Conservation (phyloP, 2,329 filamentous ascomycete species). For the Fusarium nematophilum region DNA sequence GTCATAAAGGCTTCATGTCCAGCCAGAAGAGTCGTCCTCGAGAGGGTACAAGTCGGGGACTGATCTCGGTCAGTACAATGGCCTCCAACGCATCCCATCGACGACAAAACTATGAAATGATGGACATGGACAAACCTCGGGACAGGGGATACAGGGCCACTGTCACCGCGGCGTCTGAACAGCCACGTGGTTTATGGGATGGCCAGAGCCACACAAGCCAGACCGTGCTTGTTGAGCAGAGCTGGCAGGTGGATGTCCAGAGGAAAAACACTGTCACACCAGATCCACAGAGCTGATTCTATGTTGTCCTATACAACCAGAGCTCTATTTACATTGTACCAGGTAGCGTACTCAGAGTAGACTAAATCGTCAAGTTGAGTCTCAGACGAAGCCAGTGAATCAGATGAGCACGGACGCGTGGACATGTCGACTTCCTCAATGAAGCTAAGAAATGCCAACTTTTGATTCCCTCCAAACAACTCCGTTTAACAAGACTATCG, state of each 20-base stretch:
- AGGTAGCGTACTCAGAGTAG: too few species aligned
- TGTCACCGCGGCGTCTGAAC: constrained; percentile 11
- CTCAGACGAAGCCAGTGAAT: too few species aligned
- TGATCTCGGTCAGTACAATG: constrained; percentile 11
- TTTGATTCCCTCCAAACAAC: too few species aligned
- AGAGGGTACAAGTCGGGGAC: background rate
- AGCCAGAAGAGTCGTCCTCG: too few species aligned
- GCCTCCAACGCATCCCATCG: constrained; percentile 23
- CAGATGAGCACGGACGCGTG: too few species aligned
- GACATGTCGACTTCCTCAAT: too few species aligned
- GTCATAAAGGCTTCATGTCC: too few species aligned
- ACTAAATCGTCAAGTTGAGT: too few species aligned
- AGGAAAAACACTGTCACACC: constrained; percentile 4
- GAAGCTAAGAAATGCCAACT: too few species aligned
- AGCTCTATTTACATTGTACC: too few species aligned
- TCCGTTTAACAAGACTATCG: too few species aligned
- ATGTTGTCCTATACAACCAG: too few species aligned
- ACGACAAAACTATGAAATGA: constrained; percentile 32
- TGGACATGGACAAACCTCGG: constrained; percentile 24
- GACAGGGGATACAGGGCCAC: constrained; percentile 9
- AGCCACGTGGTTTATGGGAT: constrained; percentile 28
- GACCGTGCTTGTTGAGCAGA: constrained; percentile 36
- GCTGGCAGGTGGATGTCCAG: constrained; percentile 35
- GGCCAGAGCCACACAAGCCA: constrained; percentile 38
- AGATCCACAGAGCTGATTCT: background rate